Conservation (phyloP, 1,284 basidiomycete species). For the Chondrostereum purpureum region DNA sequence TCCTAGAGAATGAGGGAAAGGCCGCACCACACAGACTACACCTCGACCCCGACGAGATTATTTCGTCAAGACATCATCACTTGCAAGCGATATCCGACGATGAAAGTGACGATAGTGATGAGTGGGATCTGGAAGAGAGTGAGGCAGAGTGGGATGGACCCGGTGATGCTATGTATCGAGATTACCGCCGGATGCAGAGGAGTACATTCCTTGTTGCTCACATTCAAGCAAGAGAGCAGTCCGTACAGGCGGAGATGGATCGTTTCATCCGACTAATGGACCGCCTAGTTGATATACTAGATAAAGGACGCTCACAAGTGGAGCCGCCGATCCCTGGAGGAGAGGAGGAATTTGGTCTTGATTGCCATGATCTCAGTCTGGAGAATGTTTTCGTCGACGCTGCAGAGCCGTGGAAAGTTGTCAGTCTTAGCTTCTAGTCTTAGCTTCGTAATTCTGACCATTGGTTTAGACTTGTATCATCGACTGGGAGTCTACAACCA, state of each 20-base stretch:
- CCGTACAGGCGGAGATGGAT: slow-evolving; percentile 60
- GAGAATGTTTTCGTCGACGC: slow-evolving; percentile 78
- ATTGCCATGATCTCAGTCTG: slow-evolving; percentile 73
- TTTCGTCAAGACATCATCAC: slow-evolving; percentile 60
- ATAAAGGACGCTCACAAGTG: slow-evolving; percentile 16
- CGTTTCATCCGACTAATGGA: slow-evolving; percentile 65
- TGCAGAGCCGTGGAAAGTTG: slow-evolving; percentile 58
- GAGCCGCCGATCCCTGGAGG: slow-evolving; percentile 15
- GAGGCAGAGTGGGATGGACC: slow-evolving; percentile 71
- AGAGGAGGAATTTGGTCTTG: slow-evolving; percentile 60
- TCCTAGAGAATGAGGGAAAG: slow-evolving; percentile 68
- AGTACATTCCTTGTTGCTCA: slow-evolving; percentile 71
- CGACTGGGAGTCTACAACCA: slow-evolving; percentile 82
- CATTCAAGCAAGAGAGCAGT: slow-evolving; percentile 51
- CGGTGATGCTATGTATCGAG: slow-evolving; percentile 67
- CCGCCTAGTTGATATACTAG: slow-evolving; percentile 29
- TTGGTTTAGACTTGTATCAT: slow-evolving; percentile 65
- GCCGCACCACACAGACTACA: slow-evolving; percentile 67
- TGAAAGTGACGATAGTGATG: slow-evolving; percentile 62
- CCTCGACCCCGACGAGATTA: slow-evolving; percentile 70
- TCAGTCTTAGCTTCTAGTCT: slow-evolving; percentile 31
- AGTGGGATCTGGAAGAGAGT: slow-evolving; percentile 69
- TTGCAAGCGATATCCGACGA: slow-evolving; percentile 60
- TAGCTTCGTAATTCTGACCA: slow-evolving; percentile 6
- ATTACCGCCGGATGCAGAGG: slow-evolving; percentile 72